A percentile compares a stretch with the other conserved stretches of the same genome.
Evolutionary conservation across 768 basidiomycete genomes (phyloP).

Genomic region (Termitomyces sp.): DNA sequence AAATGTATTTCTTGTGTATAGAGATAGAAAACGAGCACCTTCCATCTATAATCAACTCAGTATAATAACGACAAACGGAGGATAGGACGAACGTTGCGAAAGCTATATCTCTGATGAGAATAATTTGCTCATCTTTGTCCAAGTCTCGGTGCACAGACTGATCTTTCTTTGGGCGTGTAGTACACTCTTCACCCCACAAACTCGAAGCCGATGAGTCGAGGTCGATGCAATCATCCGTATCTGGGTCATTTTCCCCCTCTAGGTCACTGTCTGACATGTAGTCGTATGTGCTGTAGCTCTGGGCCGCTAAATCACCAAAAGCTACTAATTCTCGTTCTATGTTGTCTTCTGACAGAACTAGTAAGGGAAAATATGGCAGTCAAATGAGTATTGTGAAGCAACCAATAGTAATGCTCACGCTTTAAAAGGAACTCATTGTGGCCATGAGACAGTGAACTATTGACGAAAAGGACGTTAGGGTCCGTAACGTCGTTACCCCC

Average conservation of each 20-base stretch:
- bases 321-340: conserved; percentile 5
- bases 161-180: neutral
- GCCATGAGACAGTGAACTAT: conserved; percentile 11
- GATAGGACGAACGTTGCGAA: conserved; percentile 14
- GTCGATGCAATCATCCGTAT: neutral
- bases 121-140: conserved; percentile 7
- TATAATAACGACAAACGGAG: neutral
- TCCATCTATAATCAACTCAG: conserved; percentile 22
- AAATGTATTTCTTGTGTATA: conserved; percentile 29
- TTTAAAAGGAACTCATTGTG: conserved; percentile 11
- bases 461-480: conserved; percentile 14
- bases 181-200: neutral
- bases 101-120: conserved; percentile 15
- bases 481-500: neutral
- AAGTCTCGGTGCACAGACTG: neutral
- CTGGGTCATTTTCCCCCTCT: conserved; percentile 4
- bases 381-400: neutral
- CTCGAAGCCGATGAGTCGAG: neutral
- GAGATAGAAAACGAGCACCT: conserved; percentile 31
- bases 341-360: conserved; percentile 9
- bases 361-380: neutral
- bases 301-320: conserved; percentile 1
- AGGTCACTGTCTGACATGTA: conserved; percentile 19
- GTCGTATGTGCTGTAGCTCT: conserved; percentile 5
- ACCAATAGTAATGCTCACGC: conserved; percentile 1